Conservation (phyloP, 305 asterid species). For the Fraxinus angustifolia region DNA sequence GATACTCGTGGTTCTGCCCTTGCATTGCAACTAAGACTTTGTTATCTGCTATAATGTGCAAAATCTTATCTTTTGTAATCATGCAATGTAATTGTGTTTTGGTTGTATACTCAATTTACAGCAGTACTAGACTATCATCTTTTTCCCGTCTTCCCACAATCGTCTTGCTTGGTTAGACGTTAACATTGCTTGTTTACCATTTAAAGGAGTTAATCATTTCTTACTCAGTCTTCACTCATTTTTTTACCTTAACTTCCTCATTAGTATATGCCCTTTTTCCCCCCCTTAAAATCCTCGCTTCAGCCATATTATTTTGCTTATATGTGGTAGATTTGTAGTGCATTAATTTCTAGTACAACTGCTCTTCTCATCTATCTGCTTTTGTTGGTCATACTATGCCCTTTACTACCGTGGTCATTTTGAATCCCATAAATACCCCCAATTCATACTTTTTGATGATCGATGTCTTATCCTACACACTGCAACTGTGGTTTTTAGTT, state of each 20-base stretch:
- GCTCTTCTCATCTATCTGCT: background rate
- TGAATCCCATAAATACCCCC: background rate
- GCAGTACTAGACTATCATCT: background rate
- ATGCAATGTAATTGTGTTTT: background rate
- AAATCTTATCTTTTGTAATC: background rate
- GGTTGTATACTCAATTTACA: background rate
- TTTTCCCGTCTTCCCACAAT: background rate
- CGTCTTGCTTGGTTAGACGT: background rate
- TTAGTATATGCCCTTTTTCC: background rate
- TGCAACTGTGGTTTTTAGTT: background rate
- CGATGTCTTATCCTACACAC: background rate
- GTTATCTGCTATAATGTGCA: background rate
- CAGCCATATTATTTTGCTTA: background rate
- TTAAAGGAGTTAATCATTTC: background rate
- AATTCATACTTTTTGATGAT: background rate
- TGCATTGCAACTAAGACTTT: background rate
- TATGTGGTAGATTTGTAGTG: background rate
- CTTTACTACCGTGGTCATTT: background rate
- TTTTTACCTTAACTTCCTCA: background rate
- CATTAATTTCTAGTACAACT: background rate
- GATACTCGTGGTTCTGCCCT: background rate
- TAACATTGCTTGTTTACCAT: background rate
- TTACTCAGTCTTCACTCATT: background rate
- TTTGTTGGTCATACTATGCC: background rate
- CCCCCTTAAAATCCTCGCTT: background rate